Evolutionary conservation across 2,329 filamentous ascomycete species (phyloP).

Genomic region (Fusarium albosuccineum): DNA sequence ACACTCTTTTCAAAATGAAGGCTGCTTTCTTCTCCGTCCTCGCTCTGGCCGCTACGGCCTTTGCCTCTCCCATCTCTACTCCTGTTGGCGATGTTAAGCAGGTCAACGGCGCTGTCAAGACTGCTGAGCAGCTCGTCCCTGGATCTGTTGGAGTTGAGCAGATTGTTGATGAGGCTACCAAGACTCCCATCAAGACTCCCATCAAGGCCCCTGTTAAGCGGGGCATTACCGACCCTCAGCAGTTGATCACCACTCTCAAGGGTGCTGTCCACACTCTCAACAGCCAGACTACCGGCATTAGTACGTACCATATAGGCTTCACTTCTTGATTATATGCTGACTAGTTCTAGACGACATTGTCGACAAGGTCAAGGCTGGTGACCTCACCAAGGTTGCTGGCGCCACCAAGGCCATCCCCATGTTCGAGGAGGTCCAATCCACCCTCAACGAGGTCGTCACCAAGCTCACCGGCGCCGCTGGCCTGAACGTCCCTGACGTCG

Average conservation of each 20-base stretch:
- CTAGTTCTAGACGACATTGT: constrained; percentile 24
- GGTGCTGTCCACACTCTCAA: constrained; percentile 11
- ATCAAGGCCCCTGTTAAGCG: neutral
- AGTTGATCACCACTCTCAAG: constrained; percentile 24
- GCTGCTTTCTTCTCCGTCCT: constrained; percentile 42
- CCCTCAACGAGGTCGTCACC: constrained; percentile 44
- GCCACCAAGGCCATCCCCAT: constrained; percentile 23
- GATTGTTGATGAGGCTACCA: constrained; percentile 7
- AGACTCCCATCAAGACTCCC: constrained; percentile 7
- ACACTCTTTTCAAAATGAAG: constrained; percentile 36
- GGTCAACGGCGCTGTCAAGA: constrained; percentile 8
- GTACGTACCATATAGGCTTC: neutral
- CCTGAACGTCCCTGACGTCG: constrained; percentile 36
- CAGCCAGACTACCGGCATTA: constrained; percentile 18
- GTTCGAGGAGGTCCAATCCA: constrained; percentile 35
- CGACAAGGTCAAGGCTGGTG: constrained; percentile 38
- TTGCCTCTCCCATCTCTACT: constrained; percentile 37
- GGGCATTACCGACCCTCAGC: neutral
- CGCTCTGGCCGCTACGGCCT: constrained; percentile 38
- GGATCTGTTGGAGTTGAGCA: constrained; percentile 6
- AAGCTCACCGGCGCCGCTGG: constrained; percentile 40
- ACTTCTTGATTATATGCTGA: neutral
- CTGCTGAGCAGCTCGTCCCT: constrained; percentile 5
- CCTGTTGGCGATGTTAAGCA: constrained; percentile 11
- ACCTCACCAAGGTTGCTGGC: constrained; percentile 40